Percentiles rank a stretch among this genome's conserved stretches.
phyloP scores from a whole-genome alignment of 2,329 filamentous ascomycete species.

The Pseudogymnoascus sp. region DNA sequence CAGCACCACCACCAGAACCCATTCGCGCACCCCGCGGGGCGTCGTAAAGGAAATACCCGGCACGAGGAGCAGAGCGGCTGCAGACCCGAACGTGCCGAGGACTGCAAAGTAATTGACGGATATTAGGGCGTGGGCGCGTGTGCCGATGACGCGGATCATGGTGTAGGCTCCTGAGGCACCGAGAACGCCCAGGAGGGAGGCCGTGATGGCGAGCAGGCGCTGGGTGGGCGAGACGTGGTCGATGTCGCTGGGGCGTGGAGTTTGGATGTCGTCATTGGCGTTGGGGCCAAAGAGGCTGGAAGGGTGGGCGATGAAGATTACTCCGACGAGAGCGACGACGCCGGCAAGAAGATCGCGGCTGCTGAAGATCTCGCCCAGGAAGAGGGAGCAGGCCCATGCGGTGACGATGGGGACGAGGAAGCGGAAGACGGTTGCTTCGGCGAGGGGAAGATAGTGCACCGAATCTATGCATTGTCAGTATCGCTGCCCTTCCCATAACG shows the following conservation, averaged over 20 bases:
- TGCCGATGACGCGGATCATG: conserved; percentile 69
- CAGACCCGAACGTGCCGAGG: conserved; percentile 59
- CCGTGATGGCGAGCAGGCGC: conserved; percentile 53
- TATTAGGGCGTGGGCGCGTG: conserved; percentile 72
- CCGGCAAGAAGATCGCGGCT: conserved; percentile 67
- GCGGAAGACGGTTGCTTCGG: conserved; percentile 83
- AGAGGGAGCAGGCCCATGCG: conserved; percentile 68
- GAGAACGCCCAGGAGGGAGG: conserved; percentile 67
- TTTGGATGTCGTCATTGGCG: conserved; percentile 10
- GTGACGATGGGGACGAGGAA: conserved; percentile 77
- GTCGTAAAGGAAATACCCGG: conserved; percentile 38
- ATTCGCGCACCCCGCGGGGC: conserved; percentile 38
- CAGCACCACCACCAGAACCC: conserved; percentile 59
- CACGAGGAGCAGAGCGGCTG: conserved; percentile 37
- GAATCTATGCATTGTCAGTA: conserved; percentile 21
- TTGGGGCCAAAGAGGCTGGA: conserved; percentile 19
- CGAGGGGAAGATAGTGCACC: conserved; percentile 66
- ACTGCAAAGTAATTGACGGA: conserved; percentile 76
- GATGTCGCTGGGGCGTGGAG: conserved; percentile 3
- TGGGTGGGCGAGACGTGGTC: conserved; percentile 21
- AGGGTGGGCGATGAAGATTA: conserved; percentile 71
- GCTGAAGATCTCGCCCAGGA: conserved; percentile 68
- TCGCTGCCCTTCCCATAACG: neutral
- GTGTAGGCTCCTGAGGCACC: conserved; percentile 69
- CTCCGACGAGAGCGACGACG: conserved; percentile 65